A percentile compares a stretch with the other conserved stretches of the same genome.
phyloP scores from a whole-genome alignment of 2,329 filamentous ascomycete genomes.

The Alternaria dauci region DNA sequence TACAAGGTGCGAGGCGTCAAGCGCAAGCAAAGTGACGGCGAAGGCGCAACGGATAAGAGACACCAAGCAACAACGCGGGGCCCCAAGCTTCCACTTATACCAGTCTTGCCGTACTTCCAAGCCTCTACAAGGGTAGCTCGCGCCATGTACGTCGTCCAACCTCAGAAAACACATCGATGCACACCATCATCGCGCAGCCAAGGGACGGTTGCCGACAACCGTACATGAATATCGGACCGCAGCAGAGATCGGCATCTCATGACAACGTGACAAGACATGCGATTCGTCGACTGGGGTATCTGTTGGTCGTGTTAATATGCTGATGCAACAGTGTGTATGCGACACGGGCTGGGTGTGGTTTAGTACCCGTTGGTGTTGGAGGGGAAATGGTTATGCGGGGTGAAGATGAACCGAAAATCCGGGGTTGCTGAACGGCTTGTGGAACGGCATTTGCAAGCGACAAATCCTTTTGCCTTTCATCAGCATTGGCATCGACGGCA shows the following conservation, averaged over 20 bases:
- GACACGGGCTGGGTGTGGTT: conserved; percentile 1
- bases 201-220: conserved; percentile 5
- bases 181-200: background rate
- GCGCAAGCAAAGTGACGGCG: background rate
- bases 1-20: background rate
- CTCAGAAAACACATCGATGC: background rate
- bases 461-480: no score
- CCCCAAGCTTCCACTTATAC: conserved; percentile 27
- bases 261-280: background rate
- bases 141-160: conserved; percentile 18
- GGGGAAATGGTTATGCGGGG: conserved; percentile 13
- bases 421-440: background rate
- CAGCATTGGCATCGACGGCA: no score
- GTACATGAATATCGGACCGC: conserved; percentile 13
- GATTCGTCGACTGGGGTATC: background rate
- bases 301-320: background rate
- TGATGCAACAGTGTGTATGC: conserved; percentile 8
- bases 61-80: conserved; percentile 14
- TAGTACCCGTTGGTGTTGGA: conserved; percentile 1
- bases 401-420: conserved; percentile 15
- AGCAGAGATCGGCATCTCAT: background rate
- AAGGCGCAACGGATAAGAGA: conserved; percentile 9
- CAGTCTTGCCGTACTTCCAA: conserved; percentile 20
- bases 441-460: no score
- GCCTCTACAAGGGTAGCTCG: background rate